Evolutionary conservation across 768 basidiomycete species (phyloP).

Genomic region (Kwoniella pini): DNA sequence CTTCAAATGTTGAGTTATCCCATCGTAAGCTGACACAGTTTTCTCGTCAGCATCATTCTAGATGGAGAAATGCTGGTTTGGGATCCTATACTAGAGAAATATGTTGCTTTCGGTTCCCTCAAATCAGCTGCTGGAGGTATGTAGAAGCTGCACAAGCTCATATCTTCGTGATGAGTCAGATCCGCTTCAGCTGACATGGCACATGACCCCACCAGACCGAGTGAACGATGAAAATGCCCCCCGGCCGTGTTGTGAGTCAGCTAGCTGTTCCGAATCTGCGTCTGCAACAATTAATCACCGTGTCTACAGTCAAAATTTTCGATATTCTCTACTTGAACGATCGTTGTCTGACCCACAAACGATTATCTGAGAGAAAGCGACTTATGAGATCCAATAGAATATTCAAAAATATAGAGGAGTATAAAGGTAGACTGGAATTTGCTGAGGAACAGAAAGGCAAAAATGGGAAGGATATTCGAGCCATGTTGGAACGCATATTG

Average conservation of each 20-base stretch:
- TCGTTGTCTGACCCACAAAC: constrained; percentile 67
- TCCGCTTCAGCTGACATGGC: not conserved
- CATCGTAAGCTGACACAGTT: constrained; percentile 26
- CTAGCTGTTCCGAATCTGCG: not conserved
- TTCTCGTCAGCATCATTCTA: constrained; percentile 70
- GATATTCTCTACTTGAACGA: constrained; percentile 84
- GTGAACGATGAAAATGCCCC: constrained; percentile 64
- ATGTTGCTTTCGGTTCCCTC: constrained; percentile 87
- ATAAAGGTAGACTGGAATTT: constrained; percentile 82
- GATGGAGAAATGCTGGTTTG: constrained; percentile 99
- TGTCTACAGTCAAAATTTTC: constrained; percentile 81
- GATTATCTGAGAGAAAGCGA: constrained; percentile 73
- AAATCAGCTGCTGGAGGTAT: constrained; percentile 92
- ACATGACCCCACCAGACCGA: constrained; percentile 52
- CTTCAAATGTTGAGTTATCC: not conserved
- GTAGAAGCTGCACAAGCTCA: no score
- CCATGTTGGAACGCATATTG: constrained; percentile 79
- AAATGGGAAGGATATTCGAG: constrained; percentile 76
- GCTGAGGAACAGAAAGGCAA: constrained; percentile 70
- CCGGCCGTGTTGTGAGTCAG: constrained; percentile 80
- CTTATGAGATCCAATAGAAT: constrained; percentile 61
- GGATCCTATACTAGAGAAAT: constrained; percentile 85
- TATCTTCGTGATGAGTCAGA: not conserved
- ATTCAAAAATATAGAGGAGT: constrained; percentile 41
- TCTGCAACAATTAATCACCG: not conserved